Base-by-base conservation (phyloP, 2,329 filamentous ascomycete genomes). In the Hymenoscyphus infarciens region DNA sequence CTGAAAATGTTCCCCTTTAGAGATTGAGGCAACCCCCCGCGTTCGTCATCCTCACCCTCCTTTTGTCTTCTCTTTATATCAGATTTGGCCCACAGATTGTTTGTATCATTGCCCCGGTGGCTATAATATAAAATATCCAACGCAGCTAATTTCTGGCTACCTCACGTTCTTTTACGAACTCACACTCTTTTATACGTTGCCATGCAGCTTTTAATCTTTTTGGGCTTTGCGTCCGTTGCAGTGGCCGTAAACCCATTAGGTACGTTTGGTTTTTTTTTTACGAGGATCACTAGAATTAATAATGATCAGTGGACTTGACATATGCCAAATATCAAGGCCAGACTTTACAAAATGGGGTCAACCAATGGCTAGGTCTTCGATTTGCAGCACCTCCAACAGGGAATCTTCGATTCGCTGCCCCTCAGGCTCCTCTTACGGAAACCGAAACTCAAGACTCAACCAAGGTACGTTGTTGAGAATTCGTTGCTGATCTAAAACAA, bases 351-450 rank as follows among this genome's bases (percentile, higher is more conserved):
- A 82, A 83, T 67, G 87, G 86, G 1, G 77, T 91, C 56, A 84
- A 82, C 1, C 81, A 88, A 74, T 93, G 88, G 87, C 80, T 91
- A 11, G 89, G 89, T 1, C 84, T 94, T 66, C 83, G 88, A 33
- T 94, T 85, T 76, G 90, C 89, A 1, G 62, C 63, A 4, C 80
- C 89, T 6, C 89, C 89, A 0, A 64, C 88, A 4, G 87, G 86
- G 2, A 68, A 81, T 3, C 72, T 90, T 63, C 82, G 90, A 10
- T 93, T 92, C 71, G 78, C 80, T 49, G 83, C 85, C 15, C 88
- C 90, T 0, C 77, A 82, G 67, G 84, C 90, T 71, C 88, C 89
- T 11, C 22, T 56, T 16, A 38, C 39, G 4, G 63, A 55, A 2
- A 25, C 45, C 13, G 42, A 16, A 4, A 16, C 62, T n/a, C 57